Evolutionary conservation across 805 yeast species (phyloP).

Genomic region (Metschnikowia proteae): DNA sequence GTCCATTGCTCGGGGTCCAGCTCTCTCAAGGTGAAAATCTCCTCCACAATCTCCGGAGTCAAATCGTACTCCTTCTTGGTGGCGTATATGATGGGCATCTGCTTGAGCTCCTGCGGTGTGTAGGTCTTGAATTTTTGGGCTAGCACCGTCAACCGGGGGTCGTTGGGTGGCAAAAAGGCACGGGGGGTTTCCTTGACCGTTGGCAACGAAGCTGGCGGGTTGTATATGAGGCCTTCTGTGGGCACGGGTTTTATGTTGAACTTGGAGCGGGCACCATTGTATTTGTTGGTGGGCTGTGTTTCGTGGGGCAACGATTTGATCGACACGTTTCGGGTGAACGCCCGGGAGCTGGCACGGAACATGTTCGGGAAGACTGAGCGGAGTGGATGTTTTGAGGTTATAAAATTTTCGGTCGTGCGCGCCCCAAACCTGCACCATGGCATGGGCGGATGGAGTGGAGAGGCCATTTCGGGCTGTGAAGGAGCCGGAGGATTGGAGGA

Average conservation of each 20-base stretch:
- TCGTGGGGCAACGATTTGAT: constrained; percentile 30
- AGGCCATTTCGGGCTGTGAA: no score
- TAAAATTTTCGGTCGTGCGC: constrained; percentile 4
- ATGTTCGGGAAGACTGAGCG: not conserved
- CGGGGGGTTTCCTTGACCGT: constrained; percentile 60
- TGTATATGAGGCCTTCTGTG: constrained; percentile 56
- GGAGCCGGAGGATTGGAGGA: no score
- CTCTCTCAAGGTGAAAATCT: constrained; percentile 53
- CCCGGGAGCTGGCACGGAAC: constrained; percentile 10
- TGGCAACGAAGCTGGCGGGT: constrained; percentile 58
- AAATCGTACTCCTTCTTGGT: constrained; percentile 46
- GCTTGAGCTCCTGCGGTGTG: constrained; percentile 31
- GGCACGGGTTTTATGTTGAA: constrained; percentile 58
- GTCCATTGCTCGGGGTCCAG: constrained; percentile 63
- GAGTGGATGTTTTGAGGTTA: not conserved
- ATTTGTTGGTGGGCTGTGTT: constrained; percentile 48
- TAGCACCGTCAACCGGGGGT: constrained; percentile 48
- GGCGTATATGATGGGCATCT: constrained; percentile 41
- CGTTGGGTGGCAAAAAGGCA: constrained; percentile 60
- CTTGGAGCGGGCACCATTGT: constrained; percentile 60
- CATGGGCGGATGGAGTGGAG: not conserved
- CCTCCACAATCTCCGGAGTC: constrained; percentile 52
- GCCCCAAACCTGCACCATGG: not conserved
- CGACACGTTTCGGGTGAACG: constrained; percentile 15
- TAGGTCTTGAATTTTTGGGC: constrained; percentile 25